phyloP scores from a whole-genome alignment of 2,329 filamentous ascomycete genomes.

The Rutstroemia sydowiana region DNA sequence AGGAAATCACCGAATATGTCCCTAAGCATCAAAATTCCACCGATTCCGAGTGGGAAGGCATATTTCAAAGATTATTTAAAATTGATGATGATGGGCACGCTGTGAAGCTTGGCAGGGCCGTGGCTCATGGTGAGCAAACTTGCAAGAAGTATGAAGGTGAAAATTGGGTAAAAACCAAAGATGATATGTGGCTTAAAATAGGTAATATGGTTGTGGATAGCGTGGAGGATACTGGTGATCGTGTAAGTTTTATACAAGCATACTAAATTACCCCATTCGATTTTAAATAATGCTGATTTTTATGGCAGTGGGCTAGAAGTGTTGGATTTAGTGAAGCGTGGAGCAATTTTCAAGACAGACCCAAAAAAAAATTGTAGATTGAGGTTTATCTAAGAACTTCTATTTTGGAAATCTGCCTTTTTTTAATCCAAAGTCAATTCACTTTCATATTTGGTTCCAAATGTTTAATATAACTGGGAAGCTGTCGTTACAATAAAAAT shows the following conservation, averaged over 20 bases:
- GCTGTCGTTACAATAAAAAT: too few species aligned
- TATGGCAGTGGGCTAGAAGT: slow-evolving; percentile 49
- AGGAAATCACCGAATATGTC: slow-evolving; percentile 53
- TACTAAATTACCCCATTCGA: too few species aligned
- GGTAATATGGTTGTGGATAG: slow-evolving; percentile 56
- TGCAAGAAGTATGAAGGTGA: slow-evolving; percentile 40
- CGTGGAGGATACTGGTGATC: slow-evolving; percentile 41
- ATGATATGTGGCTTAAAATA: slow-evolving; percentile 52
- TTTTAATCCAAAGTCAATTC: too few species aligned
- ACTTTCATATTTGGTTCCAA: too few species aligned
- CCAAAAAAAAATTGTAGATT: slow-evolving; percentile 15
- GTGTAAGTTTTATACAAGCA: neutral
- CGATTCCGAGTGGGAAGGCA: slow-evolving; percentile 29
- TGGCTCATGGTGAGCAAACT: slow-evolving; percentile 54
- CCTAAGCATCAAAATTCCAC: slow-evolving; percentile 33
- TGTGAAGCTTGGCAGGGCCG: slow-evolving; percentile 64
- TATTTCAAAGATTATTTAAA: slow-evolving; percentile 40
- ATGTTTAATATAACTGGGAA: too few species aligned
- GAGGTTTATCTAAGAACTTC: neutral
- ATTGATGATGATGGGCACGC: slow-evolving; percentile 73
- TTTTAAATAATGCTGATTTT: neutral
- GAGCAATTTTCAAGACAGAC: slow-evolving; percentile 35
- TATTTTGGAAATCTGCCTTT: neutral
- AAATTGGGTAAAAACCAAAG: slow-evolving; percentile 46
- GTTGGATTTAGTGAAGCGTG: slow-evolving; percentile 61